Evolutionary conservation across 1,139 yeast species (phyloP).

Genomic region (Yamadazyma epiphylla): DNA sequence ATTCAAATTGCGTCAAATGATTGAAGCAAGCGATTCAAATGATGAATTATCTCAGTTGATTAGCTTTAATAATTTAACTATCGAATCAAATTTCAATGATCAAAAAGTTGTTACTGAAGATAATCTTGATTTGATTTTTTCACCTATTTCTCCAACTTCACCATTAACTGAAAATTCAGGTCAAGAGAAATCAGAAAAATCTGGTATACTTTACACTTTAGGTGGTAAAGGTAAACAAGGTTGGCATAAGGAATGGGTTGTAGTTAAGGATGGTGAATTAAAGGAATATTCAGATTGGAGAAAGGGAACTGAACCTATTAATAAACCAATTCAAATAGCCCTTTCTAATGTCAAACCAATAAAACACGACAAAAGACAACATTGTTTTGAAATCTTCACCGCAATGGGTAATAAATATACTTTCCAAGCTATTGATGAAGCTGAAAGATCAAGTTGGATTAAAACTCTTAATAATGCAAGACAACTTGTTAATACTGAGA

Average conservation of each 20-base stretch:
- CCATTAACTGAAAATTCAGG: neutral
- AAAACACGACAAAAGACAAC: slow-evolving; percentile 43
- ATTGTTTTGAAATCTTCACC: slow-evolving; percentile 76
- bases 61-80: slow-evolving; percentile 25
- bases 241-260: slow-evolving; percentile 94
- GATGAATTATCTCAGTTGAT: slow-evolving; percentile 39
- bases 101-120: slow-evolving; percentile 21
- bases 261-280: slow-evolving; percentile 60
- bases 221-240: slow-evolving; percentile 75
- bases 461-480: slow-evolving; percentile 51
- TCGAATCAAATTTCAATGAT: slow-evolving; percentile 13
- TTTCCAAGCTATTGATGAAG: slow-evolving; percentile 73
- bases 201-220: slow-evolving; percentile 62
- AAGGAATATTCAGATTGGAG: slow-evolving; percentile 83
- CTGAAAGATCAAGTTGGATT: slow-evolving; percentile 71
- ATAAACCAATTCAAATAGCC: slow-evolving; percentile 70
- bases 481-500: slow-evolving; percentile 31
- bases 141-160: slow-evolving; percentile 6
- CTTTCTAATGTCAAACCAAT: slow-evolving; percentile 63
- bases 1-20: slow-evolving; percentile 39
- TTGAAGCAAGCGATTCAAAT: slow-evolving; percentile 38
- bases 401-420: slow-evolving; percentile 66
- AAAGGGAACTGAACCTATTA: slow-evolving; percentile 60
- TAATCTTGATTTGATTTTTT: slow-evolving; percentile 31
- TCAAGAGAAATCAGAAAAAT: slow-evolving; percentile 19